Evolutionary conservation across 2,329 filamentous ascomycete species (phyloP), one percentile per base, ranked within the genome.

Genomic region (Ophidiomyces ophidiicola): DNA sequence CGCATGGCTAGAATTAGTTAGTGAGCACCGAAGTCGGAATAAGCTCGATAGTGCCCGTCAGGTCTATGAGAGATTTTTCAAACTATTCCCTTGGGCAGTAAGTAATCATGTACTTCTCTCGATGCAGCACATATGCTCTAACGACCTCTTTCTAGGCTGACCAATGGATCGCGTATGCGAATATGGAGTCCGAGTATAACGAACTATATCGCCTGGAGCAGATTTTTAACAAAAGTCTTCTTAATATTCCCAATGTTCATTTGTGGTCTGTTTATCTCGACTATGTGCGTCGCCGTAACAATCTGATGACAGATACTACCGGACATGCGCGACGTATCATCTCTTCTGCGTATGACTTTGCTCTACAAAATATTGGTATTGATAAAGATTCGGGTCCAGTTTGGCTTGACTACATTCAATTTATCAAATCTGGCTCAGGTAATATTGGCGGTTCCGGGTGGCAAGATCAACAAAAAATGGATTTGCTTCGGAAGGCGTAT

Each of bases 401-500:
- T 41, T 98, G 90, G 90, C 76, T 81, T 44, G 90, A 98, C 49
- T 96, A 96, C 53, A 80, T 98, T 45, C 78, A 90, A 49, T 94
- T 98, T 56, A 76, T 96, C 59, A 87, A 86, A 56, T 82, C 76
- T 26, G 84, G 82, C 0, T 90, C 90, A 1, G 90, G 90, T 4
- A 77, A 77, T 42, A 74, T 90, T 43, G 88, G 87, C 18, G 90
- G 88, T 30, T 79, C 71, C 43, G 79, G 76, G 43, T 98, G 90
- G 92, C 87, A 96, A 60, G 90, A 96, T 55, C 82, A 88, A 62
- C 90, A 96, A 57, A 98, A 98, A 69, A 93, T 94, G 81, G 90
- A 98, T 52, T 70, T 82, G 50, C 64, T 98, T 36, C 80, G 90
- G 44, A 93, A 92, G 57, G 82, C 84, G 0, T 98, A 94, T 57